These are phyloP conservation scores for Pseudocercospora crystallina DNA, from an alignment of 2,329 filamentous ascomycete genomes.

Conservation along the genomic window DNA sequence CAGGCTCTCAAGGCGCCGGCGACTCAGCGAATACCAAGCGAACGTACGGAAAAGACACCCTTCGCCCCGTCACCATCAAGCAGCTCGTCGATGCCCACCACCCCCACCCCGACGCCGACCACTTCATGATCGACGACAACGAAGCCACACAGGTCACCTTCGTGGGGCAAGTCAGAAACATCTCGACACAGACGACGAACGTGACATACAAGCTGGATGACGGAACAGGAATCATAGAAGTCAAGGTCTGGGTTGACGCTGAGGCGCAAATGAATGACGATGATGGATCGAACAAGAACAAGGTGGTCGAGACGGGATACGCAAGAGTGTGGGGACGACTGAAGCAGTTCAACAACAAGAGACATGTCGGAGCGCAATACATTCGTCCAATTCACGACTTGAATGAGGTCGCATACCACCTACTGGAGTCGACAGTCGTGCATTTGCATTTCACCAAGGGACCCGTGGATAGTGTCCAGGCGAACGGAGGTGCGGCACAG, in stretches of 20 bases:
- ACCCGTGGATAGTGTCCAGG: conserved; percentile 50
- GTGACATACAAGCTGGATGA: conserved; percentile 92
- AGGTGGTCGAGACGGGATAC: conserved; percentile 72
- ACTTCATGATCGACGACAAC: conserved; percentile 76
- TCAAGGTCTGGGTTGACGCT: conserved; percentile 79
- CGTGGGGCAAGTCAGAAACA: conserved; percentile 84
- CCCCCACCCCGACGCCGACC: conserved; percentile 68
- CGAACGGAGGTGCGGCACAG: conserved; percentile 34
- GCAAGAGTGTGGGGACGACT: conserved; percentile 83
- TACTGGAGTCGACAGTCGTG: conserved; percentile 84
- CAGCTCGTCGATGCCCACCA: conserved; percentile 83
- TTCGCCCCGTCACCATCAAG: conserved; percentile 93
- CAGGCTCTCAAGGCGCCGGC: conserved; percentile 45
- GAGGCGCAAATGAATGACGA: conserved; percentile 47
- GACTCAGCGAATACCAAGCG: conserved; percentile 43
- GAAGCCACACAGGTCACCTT: conserved; percentile 74
- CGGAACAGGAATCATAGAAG: conserved; percentile 81
- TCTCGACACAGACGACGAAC: conserved; percentile 85
- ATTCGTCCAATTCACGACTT: conserved; percentile 78
- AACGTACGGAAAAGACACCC: conserved; percentile 74
- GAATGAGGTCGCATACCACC: conserved; percentile 91
- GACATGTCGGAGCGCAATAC: conserved; percentile 75
- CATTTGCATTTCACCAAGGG: conserved; percentile 82
- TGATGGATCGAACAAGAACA: conserved; percentile 43
- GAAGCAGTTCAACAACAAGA: conserved; percentile 80